Base-by-base conservation (phyloP, 2,329 filamentous ascomycete genomes). In the Nakataea oryzae region DNA sequence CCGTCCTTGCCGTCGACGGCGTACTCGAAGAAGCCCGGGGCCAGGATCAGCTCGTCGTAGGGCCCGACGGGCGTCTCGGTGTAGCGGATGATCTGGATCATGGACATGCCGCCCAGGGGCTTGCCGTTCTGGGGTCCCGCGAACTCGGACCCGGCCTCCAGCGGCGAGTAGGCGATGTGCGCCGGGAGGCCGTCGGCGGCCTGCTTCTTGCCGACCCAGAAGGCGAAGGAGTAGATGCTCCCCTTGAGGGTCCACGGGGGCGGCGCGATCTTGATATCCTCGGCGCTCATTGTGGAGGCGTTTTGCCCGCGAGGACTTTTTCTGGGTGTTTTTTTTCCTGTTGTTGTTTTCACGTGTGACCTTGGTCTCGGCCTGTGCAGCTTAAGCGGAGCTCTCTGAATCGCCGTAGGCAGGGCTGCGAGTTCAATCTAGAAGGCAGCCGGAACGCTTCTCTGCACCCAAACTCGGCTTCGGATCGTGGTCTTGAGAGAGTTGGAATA, bases 71-170 rank as follows among this genome's bases (percentile, higher is more conserved):
- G 80, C 4, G 75, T 79, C 26, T 81, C 74, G 1, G 69, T 72
- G 67, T 84, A 84, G 11, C 80, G 75, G 32, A 84, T 73, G 61
- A 84, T 69, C 69, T 82, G 79, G 21, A 82, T 70, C 71, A 79
- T 78, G 64, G 76, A 73, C 8, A 81, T 64, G 0, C 81, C 80
- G 21, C 80, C 79, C 21, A 74, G 65, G 6, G 76, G 72, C 34
- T 70, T 67, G n/a, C 75, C 76, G 0, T 68, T 65, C 0, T 66
- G 57, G 2, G 69, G 63, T 4, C 68, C 65, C 47, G 76, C 74
- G 62, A 76, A 81, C 0, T 65, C 41, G 0, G 79, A 79, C 0
- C 64, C 63, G 7, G 69, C 74, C 66, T 83, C 80, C 12, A 82
- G 75, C 3, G 79, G 77, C 0, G 78, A 78, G 67, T 78, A 82